These are phyloP conservation scores for Amaranthus cruentus DNA, from an alignment of 148 eudicot species.

Conservation along the genomic window DNA sequence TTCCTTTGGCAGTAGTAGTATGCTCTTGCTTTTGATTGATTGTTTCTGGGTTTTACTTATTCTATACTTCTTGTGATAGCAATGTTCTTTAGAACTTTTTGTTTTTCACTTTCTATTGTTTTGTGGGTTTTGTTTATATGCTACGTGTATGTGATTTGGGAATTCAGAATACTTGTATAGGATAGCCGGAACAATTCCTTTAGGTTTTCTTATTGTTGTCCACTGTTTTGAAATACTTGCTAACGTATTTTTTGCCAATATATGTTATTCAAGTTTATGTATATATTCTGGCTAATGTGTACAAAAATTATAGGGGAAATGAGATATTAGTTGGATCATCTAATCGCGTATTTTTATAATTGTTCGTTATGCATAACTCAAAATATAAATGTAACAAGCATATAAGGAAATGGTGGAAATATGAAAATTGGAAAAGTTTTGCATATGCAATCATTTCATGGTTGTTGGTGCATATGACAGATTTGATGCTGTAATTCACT, in stretches of 20 bases:
- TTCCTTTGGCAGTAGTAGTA: background rate
- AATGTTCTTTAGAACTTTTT: background rate
- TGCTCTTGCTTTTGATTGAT: background rate
- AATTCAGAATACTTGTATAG: too few relatives aligned
- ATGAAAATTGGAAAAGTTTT: too few relatives aligned
- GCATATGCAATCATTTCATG: too few relatives aligned
- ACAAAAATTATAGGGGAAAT: too few relatives aligned
- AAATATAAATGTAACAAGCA: too few relatives aligned
- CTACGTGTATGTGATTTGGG: background rate
- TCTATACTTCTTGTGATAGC: background rate
- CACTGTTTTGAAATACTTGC: background rate
- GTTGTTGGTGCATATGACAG: slow-evolving; percentile 27
- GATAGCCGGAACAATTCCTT: background rate
- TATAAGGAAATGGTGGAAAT: too few relatives aligned
- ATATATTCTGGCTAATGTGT: too few relatives aligned
- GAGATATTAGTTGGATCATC: too few relatives aligned
- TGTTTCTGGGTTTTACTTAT: slow-evolving; percentile 4
- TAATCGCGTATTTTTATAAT: too few relatives aligned
- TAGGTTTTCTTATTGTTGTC: background rate
- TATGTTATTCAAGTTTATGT: too few relatives aligned
- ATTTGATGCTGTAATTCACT: slow-evolving; percentile 87
- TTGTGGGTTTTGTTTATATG: background rate
- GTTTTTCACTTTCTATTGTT: background rate
- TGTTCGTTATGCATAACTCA: too few relatives aligned
- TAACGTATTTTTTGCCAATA: too few relatives aligned